Conservation (phyloP, 192 early-diverging fungal genomes). For the Coemansia sp. region DNA sequence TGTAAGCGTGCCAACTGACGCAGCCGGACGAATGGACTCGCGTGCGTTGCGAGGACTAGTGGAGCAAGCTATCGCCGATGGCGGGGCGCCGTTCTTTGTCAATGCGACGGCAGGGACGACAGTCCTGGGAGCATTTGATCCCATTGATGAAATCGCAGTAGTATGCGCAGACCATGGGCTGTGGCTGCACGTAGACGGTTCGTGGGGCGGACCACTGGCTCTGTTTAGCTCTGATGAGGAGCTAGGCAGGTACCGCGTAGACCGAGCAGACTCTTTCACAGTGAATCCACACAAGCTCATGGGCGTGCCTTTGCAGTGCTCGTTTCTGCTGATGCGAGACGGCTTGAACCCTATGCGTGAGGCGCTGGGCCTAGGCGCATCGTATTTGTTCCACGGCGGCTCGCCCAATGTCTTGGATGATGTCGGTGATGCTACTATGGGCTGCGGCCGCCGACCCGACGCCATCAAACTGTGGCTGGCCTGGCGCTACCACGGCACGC, state of each 20-base stretch:
- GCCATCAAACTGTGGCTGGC: slow-evolving; percentile 78
- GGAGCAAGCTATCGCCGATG: slow-evolving; percentile 36
- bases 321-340: slow-evolving; percentile 66
- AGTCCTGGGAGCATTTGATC: slow-evolving; percentile 82
- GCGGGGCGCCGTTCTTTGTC: slow-evolving; percentile 76
- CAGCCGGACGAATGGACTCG: slow-evolving; percentile 64
- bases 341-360: slow-evolving; percentile 59
- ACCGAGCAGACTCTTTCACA: slow-evolving; percentile 65
- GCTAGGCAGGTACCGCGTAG: slow-evolving; percentile 23
- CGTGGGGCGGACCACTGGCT: slow-evolving; percentile 74
- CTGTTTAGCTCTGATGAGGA: slow-evolving; percentile 61
- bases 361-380: slow-evolving; percentile 67
- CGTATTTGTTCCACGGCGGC: slow-evolving; percentile 68
- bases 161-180: slow-evolving; percentile 65
- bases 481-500: slow-evolving; percentile 76
- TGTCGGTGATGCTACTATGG: slow-evolving; percentile 76
- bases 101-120: slow-evolving; percentile 86
- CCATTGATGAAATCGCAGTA: slow-evolving; percentile 60
- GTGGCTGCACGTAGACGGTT: slow-evolving; percentile 82
- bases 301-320: slow-evolving; percentile 80
- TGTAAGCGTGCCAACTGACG: slow-evolving; percentile 67
- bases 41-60: slow-evolving; percentile 61
- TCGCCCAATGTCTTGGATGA: slow-evolving; percentile 55
- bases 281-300: slow-evolving; percentile 86
- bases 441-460: slow-evolving; percentile 80